Conservation (phyloP, 352 stramenopile species). For the Phytophthora megakarya region DNA sequence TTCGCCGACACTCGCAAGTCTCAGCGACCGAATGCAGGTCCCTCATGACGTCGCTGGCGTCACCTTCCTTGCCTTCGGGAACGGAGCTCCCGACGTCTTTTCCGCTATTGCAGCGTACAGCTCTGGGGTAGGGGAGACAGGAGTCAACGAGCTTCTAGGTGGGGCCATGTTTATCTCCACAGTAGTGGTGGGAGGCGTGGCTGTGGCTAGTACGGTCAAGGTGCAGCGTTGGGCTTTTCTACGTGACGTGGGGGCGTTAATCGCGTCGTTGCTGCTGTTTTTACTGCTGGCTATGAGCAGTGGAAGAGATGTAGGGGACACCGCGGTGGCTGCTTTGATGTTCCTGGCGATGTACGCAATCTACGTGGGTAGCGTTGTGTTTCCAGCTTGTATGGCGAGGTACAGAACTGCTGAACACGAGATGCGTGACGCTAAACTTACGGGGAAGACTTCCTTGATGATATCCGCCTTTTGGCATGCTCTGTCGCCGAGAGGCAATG, state of each 20-base stretch:
- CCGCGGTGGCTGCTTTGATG: slow-evolving; percentile 41
- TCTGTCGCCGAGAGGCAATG: slow-evolving; percentile 41
- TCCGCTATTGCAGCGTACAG: slow-evolving; percentile 89
- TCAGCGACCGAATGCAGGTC: slow-evolving; percentile 90
- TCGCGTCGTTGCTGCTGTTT: slow-evolving; percentile 56
- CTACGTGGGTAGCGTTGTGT: slow-evolving; percentile 66
- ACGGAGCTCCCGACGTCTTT: slow-evolving; percentile 97
- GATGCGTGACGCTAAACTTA: slow-evolving; percentile 19
- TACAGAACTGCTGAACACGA: slow-evolving; percentile 27
- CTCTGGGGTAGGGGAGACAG: slow-evolving; percentile 68
- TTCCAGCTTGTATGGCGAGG: slow-evolving; percentile 53
- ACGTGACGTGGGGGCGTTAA: slow-evolving; percentile 60
- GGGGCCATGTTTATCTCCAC: slow-evolving; percentile 95
- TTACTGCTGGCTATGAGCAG: slow-evolving; percentile 38
- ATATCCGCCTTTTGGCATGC: slow-evolving; percentile 83
- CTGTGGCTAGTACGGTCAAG: slow-evolving; percentile 70
- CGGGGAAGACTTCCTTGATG: slow-evolving; percentile 36
- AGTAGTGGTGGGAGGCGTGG: slow-evolving; percentile 90
- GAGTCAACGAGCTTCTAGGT: slow-evolving; percentile 92
- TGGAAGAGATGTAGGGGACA: slow-evolving; percentile 21
- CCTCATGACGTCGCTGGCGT: slow-evolving; percentile 95
- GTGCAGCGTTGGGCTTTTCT: slow-evolving; percentile 73
- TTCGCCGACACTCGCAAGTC: slow-evolving; percentile 94
- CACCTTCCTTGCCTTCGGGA: slow-evolving; percentile 97
- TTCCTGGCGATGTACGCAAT: slow-evolving; percentile 57